These are phyloP conservation scores for Neobulgaria alba DNA, from an alignment of 2,329 filamentous ascomycete genomes.

Conservation along the genomic window DNA sequence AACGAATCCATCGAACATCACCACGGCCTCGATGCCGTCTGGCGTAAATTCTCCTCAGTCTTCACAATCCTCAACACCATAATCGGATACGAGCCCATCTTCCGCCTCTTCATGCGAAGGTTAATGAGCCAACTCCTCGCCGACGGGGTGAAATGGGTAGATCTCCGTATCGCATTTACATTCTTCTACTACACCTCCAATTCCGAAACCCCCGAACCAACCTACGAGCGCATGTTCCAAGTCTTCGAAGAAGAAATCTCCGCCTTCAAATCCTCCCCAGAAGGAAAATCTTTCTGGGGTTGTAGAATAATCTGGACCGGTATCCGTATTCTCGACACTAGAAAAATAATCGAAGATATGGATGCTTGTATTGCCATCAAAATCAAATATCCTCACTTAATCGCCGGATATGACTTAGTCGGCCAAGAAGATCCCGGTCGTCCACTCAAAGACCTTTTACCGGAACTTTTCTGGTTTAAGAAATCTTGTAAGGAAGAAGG, in stretches of 20 bases:
- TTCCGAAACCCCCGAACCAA: constrained; percentile 55
- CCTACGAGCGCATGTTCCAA: constrained; percentile 61
- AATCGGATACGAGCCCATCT: constrained; percentile 86
- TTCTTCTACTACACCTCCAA: constrained; percentile 60
- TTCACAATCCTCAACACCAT: constrained; percentile 68
- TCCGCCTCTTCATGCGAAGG: constrained; percentile 62
- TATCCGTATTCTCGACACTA: constrained; percentile 54
- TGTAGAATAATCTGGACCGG: constrained; percentile 78
- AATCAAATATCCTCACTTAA: constrained; percentile 64
- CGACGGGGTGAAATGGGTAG: constrained; percentile 80
- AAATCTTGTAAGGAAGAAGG: constrained; percentile 71
- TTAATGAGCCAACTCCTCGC: constrained; percentile 64
- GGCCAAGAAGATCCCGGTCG: constrained; percentile 78
- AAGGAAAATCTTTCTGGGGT: constrained; percentile 75
- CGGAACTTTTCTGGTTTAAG: constrained; percentile 88
- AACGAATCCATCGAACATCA: constrained; percentile 72
- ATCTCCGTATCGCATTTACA: constrained; percentile 69
- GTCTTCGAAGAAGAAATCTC: constrained; percentile 71
- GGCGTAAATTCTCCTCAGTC: constrained; percentile 69
- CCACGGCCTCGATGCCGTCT: constrained; percentile 75
- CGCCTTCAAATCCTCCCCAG: constrained; percentile 61
- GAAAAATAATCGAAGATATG: constrained; percentile 69
- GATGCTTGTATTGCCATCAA: constrained; percentile 80
- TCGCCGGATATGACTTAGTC: constrained; percentile 84
- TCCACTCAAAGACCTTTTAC: constrained; percentile 66